Conservation (phyloP, 441 rosid species). For the Lepidium campestre region DNA sequence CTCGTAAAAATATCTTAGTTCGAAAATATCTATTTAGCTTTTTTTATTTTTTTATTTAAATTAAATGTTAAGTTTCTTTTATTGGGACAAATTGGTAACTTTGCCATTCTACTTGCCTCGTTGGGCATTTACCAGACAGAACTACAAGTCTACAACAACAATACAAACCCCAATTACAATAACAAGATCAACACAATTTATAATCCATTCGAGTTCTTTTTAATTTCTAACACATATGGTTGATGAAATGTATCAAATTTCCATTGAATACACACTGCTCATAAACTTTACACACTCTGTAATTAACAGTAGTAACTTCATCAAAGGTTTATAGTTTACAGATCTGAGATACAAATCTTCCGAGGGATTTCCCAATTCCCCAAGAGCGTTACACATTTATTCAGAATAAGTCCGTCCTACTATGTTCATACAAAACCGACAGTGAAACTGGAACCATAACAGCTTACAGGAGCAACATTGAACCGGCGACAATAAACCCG, state of each 20-base stretch:
- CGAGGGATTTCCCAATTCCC: neutral
- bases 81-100: neutral
- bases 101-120: too few relatives aligned
- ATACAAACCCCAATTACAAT: neutral
- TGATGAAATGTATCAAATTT: neutral
- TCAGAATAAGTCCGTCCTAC: constrained; percentile 18
- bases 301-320: constrained; percentile 15
- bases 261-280: neutral
- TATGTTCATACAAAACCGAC: constrained; percentile 18
- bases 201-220: neutral
- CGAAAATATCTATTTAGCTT: neutral
- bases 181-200: neutral
- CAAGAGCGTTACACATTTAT: constrained; percentile 17
- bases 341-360: neutral
- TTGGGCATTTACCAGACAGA: too few relatives aligned
- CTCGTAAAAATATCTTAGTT: neutral
- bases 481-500: constrained; percentile 19
- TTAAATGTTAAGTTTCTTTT: neutral
- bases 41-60: neutral
- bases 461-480: constrained; percentile 16
- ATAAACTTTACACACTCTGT: constrained; percentile 8
- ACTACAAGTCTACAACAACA: too few relatives aligned
- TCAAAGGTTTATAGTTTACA: constrained; percentile 12
- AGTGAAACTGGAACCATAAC: neutral
- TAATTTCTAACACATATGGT: neutral